phyloP scores from a whole-genome alignment of 768 basidiomycete genomes.

The Chalciporus pseudorubinellus region DNA sequence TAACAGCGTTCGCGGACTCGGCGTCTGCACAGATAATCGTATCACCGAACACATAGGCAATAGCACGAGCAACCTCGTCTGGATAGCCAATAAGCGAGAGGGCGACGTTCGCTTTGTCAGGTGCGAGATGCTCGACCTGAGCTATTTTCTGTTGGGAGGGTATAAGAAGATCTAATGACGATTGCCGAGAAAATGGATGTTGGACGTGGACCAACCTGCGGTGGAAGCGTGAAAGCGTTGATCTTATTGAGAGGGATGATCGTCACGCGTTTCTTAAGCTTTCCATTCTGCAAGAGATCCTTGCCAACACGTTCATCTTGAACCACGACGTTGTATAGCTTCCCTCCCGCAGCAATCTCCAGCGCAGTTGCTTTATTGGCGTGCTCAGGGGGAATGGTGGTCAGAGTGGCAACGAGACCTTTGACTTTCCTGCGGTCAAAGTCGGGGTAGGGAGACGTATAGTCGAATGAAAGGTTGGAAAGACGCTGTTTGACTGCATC shows the following conservation, averaged over 20 bases:
- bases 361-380: conserved; percentile 83
- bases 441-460: conserved; percentile 66
- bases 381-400: conserved; percentile 67
- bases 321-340: conserved; percentile 91
- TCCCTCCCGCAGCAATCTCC: conserved; percentile 87
- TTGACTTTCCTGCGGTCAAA: conserved; percentile 89
- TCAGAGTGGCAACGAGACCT: conserved; percentile 88
- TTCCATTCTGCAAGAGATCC: conserved; percentile 73
- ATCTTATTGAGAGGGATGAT: conserved; percentile 96
- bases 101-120: conserved; percentile 79
- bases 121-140: conserved; percentile 67
- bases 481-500: conserved; percentile 67
- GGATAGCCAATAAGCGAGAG: conserved; percentile 86
- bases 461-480: conserved; percentile 78
- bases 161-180: background rate
- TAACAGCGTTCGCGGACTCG: conserved; percentile 81
- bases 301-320: conserved; percentile 88
- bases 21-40: conserved; percentile 90
- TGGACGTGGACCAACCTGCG: conserved; percentile 40
- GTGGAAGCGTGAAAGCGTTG: conserved; percentile 51
- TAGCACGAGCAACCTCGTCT: conserved; percentile 79
- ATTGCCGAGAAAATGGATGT: background rate
- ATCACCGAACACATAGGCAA: conserved; percentile 91
- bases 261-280: conserved; percentile 84
- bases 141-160: conserved; percentile 62